A percentile compares a stretch with the other conserved stretches of the same genome.
Evolutionary conservation across 2,329 filamentous ascomycete species (phyloP).

Genomic region (Alternaria sp.): DNA sequence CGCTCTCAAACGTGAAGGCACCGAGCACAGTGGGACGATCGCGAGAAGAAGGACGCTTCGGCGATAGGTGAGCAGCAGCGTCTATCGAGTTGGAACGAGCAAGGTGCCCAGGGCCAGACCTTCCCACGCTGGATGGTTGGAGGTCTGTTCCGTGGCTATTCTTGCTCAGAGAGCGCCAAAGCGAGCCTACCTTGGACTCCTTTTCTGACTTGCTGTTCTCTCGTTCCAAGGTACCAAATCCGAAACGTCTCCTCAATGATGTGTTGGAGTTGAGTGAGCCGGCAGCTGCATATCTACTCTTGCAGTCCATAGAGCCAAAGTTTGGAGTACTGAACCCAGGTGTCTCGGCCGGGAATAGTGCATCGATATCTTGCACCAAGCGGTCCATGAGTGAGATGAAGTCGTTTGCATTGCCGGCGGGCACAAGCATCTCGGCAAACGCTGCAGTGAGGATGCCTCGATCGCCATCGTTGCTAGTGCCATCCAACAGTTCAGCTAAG

Average conservation of each 20-base stretch:
- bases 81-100: conserved; percentile 82
- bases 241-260: conserved; percentile 83
- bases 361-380: conserved; percentile 86
- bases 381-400: conserved; percentile 90
- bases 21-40: conserved; percentile 61
- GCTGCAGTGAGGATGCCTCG: conserved; percentile 85
- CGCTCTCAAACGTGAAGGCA: conserved; percentile 59
- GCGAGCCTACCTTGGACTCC: conserved; percentile 74
- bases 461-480: conserved; percentile 89
- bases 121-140: conserved; percentile 71
- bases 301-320: conserved; percentile 68
- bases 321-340: conserved; percentile 56
- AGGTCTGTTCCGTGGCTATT: conserved; percentile 57
- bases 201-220: conserved; percentile 79
- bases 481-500: conserved; percentile 85
- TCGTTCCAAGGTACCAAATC: conserved; percentile 76
- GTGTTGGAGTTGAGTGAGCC: conserved; percentile 88
- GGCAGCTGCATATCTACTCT: conserved; percentile 67
- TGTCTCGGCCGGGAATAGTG: conserved; percentile 77
- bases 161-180: conserved; percentile 91
- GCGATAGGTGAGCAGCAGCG: conserved; percentile 64
- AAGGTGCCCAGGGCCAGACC: conserved; percentile 62
- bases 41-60: conserved; percentile 64
- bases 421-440: conserved; percentile 85
- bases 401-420: conserved; percentile 77